Evolutionary conservation across 345 rosid genomes (phyloP), one percentile per base, ranked within the genome.

Genomic region (Gossypium thurberi): DNA sequence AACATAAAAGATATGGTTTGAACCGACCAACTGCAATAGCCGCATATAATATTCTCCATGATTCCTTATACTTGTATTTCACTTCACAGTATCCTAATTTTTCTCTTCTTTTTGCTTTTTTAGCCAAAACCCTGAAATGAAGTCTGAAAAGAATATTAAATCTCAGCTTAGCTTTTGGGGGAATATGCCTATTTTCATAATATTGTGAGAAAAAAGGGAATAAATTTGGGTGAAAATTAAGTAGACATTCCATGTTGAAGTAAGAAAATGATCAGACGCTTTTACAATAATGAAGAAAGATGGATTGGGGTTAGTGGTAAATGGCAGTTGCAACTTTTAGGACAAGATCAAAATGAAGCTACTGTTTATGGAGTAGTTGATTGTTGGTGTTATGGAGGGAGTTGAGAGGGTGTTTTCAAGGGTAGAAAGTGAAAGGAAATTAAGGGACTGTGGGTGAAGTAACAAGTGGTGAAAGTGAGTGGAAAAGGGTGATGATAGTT

Each of bases 341-440:
- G 13, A 33, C 47, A 69, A 50, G 46, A 69, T 69, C 72, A n/a
- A 51, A 44, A 69, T 28, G 40, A 33, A 33, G 40, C 40, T 33
- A 33, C 50, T 46, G 50, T 46, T 10, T 10, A 11, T 46, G 50
- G 50, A 46, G 23, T 65, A 21, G 70, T 44, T 65, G 70, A 33
- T 44, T 76, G 86, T 72, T 79, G 89, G 83, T 79, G 72, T 87
- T 75, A 77, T 84, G 87, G 87, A 83, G 86, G 85, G 77, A 81
- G 91, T 81, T 87, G 85, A 73, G 62, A 53, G 44, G 91, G 79
- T 81, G 81, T 77, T 87, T 85, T 85, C 87, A 63, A 3, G 26
- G 17, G 51, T 44, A 44, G 66, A n/a, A 58, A 63, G 8, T 28
- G 40, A 26, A 10, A 17, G 37, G 8, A 44, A 74, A 37, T 10